phyloP scores from a whole-genome alignment of 345 rosid species.

The Acer saccharum region DNA sequence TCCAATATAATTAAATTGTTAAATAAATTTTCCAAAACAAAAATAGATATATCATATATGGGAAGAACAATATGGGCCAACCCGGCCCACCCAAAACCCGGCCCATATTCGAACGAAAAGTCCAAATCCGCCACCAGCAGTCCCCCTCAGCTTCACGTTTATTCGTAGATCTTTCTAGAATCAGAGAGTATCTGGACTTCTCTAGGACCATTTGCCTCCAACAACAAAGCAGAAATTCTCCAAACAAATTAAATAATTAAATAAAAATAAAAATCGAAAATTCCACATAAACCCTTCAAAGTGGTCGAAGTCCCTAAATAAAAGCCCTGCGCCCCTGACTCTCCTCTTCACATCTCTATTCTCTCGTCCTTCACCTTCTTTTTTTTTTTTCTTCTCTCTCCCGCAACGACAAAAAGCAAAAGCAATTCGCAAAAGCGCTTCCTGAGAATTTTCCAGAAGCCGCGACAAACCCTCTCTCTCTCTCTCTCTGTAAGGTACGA shows the following conservation, averaged over 20 bases:
- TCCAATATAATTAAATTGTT: too few relatives aligned
- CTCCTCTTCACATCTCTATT: background rate
- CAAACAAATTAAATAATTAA: background rate
- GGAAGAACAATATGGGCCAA: background rate
- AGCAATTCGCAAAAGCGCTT: background rate
- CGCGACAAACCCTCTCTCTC: background rate
- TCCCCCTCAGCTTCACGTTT: background rate
- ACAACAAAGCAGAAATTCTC: background rate
- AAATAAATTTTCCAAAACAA: too few relatives aligned
- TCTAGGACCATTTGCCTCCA: background rate
- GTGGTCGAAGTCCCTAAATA: conserved; percentile 15
- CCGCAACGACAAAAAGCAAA: background rate
- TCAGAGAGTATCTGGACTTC: background rate
- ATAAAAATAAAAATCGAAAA: conserved; percentile 16
- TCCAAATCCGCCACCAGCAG: background rate
- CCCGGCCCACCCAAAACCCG: background rate
- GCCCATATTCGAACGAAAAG: background rate
- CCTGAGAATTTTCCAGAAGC: conserved; percentile 25
- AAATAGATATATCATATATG: too few relatives aligned
- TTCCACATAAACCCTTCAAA: conserved; percentile 33
- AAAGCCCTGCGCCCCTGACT: background rate
- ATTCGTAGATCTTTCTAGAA: background rate
- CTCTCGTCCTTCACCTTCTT: background rate
- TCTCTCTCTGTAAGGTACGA: conserved; percentile 34
- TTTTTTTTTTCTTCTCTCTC: background rate